Percentiles rank a stretch among this genome's conserved stretches.
Conservation (phyloP, 1,139 yeast species). For the Scheffersomyces stambukii region DNA sequence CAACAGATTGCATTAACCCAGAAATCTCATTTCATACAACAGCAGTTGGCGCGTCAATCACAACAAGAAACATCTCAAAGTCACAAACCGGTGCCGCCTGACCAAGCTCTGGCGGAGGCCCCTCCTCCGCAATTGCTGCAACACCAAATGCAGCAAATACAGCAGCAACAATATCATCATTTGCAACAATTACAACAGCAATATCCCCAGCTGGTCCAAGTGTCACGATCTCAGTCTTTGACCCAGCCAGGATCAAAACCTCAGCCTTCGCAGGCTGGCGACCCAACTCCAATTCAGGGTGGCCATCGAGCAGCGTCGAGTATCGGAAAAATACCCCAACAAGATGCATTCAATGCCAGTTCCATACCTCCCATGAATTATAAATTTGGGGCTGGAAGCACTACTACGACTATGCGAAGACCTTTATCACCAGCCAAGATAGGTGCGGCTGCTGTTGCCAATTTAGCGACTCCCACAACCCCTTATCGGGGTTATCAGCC, state of each 20-base stretch:
- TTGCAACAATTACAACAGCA: constrained; percentile 4
- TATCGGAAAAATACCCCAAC: constrained; percentile 6
- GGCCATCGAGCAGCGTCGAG: no score
- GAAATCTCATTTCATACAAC: constrained; percentile 7
- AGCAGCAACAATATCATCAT: constrained; percentile 4
- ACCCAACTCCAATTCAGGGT: no score
- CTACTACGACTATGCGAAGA: constrained; percentile 11
- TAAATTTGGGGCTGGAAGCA: constrained; percentile 36
- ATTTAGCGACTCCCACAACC: constrained; percentile 35
- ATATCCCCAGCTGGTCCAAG: constrained; percentile 3
- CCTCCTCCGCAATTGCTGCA: constrained; percentile 6
- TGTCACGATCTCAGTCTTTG: no score
- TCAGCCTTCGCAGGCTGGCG: no score
- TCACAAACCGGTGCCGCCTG: constrained; percentile 7
- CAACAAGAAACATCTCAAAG: constrained; percentile 4
- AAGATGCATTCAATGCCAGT: constrained; percentile 20
- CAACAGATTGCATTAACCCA: constrained; percentile 6
- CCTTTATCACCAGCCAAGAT: constrained; percentile 63
- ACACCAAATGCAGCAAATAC: no score
- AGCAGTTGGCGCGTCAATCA: constrained; percentile 3
- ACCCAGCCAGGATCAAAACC: background rate
- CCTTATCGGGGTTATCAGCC: constrained; percentile 17
- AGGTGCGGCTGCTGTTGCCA: constrained; percentile 71
- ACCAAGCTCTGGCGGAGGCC: constrained; percentile 4
- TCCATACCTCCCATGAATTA: constrained; percentile 36